phyloP scores from a whole-genome alignment of 441 rosid genomes.

The Arabidopsis lyrata region DNA sequence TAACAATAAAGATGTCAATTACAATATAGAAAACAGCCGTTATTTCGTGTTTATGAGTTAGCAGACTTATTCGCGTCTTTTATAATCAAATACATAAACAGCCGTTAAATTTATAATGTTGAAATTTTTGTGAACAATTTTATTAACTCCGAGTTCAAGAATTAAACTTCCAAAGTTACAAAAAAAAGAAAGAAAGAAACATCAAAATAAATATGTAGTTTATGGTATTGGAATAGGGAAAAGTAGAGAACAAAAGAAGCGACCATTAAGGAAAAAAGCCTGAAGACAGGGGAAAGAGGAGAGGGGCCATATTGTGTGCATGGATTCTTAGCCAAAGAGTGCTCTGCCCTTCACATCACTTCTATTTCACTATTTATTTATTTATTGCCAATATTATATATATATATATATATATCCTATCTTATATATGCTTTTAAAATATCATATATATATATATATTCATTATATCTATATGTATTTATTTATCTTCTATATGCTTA shows the following conservation, averaged over 20 bases:
- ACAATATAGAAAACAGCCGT: not conserved
- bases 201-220: not conserved
- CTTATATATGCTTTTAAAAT: not conserved
- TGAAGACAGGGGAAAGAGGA: slow-evolving; percentile 45
- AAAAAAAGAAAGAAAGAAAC: no score
- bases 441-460: not conserved
- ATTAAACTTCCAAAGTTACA: not conserved
- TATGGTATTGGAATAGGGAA: not conserved
- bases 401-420: not conserved
- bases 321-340: slow-evolving; percentile 22
- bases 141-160: not conserved
- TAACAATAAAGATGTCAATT: not conserved
- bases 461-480: not conserved
- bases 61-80: not conserved
- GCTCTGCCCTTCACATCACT: slow-evolving; percentile 41
- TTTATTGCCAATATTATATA: not conserved
- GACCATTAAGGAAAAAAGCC: slow-evolving; percentile 46
- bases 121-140: not conserved
- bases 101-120: no score
- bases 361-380: slow-evolving; percentile 23
- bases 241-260: slow-evolving; percentile 28
- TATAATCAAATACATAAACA: not conserved
- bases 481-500: not conserved
- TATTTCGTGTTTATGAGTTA: not conserved
- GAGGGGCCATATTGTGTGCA: slow-evolving; percentile 38